Percentiles rank a stretch among this genome's conserved stretches.
phyloP scores from a whole-genome alignment of 192 early-diverging fungal genomes.

The Coemansia aciculifera region DNA sequence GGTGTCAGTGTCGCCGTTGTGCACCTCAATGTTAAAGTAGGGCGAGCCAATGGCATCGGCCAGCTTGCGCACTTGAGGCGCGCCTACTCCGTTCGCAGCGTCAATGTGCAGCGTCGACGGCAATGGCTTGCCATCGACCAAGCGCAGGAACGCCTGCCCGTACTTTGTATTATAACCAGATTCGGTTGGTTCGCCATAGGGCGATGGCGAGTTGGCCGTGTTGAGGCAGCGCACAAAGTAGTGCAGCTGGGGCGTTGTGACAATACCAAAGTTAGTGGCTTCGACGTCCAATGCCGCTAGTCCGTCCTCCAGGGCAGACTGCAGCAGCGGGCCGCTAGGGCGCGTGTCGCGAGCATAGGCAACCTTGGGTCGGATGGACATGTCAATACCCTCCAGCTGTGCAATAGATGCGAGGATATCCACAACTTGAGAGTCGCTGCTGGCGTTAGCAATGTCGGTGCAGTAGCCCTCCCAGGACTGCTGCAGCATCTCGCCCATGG shows the following conservation, averaged over 20 bases:
- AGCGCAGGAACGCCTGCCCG: conserved; percentile 73
- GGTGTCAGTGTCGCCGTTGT: conserved; percentile 73
- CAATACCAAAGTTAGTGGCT: conserved; percentile 78
- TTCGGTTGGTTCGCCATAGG: conserved; percentile 88
- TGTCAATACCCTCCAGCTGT: conserved; percentile 68
- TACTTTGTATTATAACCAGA: conserved; percentile 95
- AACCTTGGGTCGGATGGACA: conserved; percentile 65
- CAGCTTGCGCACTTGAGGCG: conserved; percentile 82
- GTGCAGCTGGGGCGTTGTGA: conserved; percentile 97
- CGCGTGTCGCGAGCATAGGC: conserved; percentile 92
- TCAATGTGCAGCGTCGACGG: conserved; percentile 79
- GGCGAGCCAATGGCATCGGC: conserved; percentile 64
- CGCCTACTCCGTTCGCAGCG: conserved; percentile 96
- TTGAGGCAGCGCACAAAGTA: conserved; percentile 91
- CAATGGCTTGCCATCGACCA: conserved; percentile 72
- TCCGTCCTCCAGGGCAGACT: conserved; percentile 78
- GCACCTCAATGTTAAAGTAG: conserved; percentile 63
- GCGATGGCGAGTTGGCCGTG: conserved; percentile 66
- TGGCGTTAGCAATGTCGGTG: conserved; percentile 85
- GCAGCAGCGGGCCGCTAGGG: conserved; percentile 83
- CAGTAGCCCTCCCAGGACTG: conserved; percentile 94
- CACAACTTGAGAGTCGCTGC: conserved; percentile 63
- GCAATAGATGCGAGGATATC: conserved; percentile 65
- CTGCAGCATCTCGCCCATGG: conserved; percentile 97
- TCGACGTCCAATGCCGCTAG: conserved; percentile 69